These are phyloP conservation scores for Porodaedalea pini DNA, from an alignment of 1,284 basidiomycete genomes.

Conservation along the genomic window DNA sequence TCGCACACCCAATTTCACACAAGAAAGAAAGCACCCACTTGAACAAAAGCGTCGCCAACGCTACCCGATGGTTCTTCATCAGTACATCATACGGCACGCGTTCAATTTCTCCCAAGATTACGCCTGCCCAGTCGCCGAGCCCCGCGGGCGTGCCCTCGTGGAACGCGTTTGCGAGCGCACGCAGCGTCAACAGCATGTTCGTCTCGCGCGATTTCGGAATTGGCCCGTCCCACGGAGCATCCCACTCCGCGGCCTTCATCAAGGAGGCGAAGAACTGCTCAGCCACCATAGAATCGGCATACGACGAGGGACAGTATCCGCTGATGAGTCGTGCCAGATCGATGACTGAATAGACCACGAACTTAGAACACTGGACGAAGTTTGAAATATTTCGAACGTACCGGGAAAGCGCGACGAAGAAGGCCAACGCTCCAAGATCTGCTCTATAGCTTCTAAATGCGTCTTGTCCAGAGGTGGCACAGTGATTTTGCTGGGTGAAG, in stretches of 20 bases:
- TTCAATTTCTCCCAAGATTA: conserved; percentile 52
- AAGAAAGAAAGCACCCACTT: conserved; percentile 53
- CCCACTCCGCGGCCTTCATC: conserved; percentile 71
- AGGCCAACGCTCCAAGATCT: conserved; percentile 79
- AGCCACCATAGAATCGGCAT: conserved; percentile 43
- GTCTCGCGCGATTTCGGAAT: conserved; percentile 74
- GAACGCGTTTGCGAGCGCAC: conserved; percentile 81
- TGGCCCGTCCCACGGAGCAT: conserved; percentile 46
- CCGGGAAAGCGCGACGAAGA: conserved; percentile 78
- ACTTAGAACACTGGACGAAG: not conserved
- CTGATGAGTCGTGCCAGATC: conserved; percentile 81
- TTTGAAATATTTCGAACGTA: conserved; percentile 33
- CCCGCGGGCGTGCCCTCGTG: conserved; percentile 46
- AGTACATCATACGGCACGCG: conserved; percentile 51
- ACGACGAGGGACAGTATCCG: conserved; percentile 57
- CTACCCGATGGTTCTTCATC: conserved; percentile 68
- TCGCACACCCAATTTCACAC: not conserved
- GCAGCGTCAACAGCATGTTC: conserved; percentile 81
- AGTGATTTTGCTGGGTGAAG: conserved; percentile 36
- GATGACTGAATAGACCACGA: conserved; percentile 54
- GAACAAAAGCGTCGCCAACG: conserved; percentile 73
- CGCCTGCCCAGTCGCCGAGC: conserved; percentile 47
- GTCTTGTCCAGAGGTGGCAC: conserved; percentile 36
- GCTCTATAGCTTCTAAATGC: conserved; percentile 63
- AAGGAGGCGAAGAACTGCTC: conserved; percentile 58